phyloP scores from a whole-genome alignment of 2,329 filamentous ascomycete species.

The Diaporthe vaccinii region DNA sequence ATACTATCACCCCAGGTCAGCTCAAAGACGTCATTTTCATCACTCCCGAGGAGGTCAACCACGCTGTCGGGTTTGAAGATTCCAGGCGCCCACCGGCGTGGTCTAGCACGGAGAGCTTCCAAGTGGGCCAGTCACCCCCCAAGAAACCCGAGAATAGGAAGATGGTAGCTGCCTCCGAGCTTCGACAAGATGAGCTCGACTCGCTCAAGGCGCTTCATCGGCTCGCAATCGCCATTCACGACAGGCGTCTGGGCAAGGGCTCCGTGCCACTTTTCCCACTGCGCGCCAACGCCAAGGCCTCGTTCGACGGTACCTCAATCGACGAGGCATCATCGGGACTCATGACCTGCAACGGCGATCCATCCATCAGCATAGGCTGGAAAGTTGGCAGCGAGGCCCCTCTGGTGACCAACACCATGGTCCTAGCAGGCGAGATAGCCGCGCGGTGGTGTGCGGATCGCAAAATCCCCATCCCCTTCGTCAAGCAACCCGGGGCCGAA shows the following conservation, averaged over 20 bases:
- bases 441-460: slow-evolving; percentile 72
- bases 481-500: slow-evolving; percentile 60
- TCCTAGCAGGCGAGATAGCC: slow-evolving; percentile 72
- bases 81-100: slow-evolving; percentile 21
- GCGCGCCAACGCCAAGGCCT: slow-evolving; percentile 58
- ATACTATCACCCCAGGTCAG: slow-evolving; percentile 66
- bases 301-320: slow-evolving; percentile 53
- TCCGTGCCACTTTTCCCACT: slow-evolving; percentile 64
- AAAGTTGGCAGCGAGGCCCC: slow-evolving; percentile 46
- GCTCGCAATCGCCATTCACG: slow-evolving; percentile 62
- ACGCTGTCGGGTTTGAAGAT: slow-evolving; percentile 38
- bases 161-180: slow-evolving; percentile 59
- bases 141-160: slow-evolving; percentile 51
- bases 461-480: slow-evolving; percentile 71
- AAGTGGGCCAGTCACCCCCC: slow-evolving; percentile 50
- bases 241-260: slow-evolving; percentile 59
- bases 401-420: slow-evolving; percentile 67
- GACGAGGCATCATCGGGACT: slow-evolving; percentile 44
- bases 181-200: slow-evolving; percentile 57
- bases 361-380: slow-evolving; percentile 62
- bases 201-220: slow-evolving; percentile 63
- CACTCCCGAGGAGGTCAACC: slow-evolving; percentile 64
- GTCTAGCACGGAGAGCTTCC: slow-evolving; percentile 45
- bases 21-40: slow-evolving; percentile 71
- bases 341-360: slow-evolving; percentile 59